Evolutionary conservation across 2,329 filamentous ascomycete species (phyloP).

Genomic region (Periconia sp.): DNA sequence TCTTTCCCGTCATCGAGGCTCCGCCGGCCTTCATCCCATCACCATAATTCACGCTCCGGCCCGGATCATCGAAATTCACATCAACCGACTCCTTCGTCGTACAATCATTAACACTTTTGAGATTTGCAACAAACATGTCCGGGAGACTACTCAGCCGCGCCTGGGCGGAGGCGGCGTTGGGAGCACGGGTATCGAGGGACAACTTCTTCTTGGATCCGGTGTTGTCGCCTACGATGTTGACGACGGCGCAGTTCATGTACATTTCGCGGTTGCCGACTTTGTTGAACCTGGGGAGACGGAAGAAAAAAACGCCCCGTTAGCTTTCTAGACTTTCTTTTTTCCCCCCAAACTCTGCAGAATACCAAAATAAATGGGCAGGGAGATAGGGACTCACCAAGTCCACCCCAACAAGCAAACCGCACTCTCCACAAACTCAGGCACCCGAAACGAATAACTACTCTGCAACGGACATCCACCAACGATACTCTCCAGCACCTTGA

Average conservation of each 20-base stretch:
- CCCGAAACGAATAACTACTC: constrained; percentile 63
- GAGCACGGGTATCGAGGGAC: background rate
- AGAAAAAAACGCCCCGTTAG: background rate
- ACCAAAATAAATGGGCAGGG: too few relatives aligned
- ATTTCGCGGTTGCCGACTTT: constrained; percentile 76
- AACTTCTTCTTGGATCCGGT: constrained; percentile 52
- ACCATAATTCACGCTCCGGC: constrained; percentile 43
- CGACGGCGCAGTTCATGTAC: constrained; percentile 83
- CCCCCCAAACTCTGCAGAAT: background rate
- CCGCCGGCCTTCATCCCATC: constrained; percentile 31
- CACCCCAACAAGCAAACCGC: constrained; percentile 69
- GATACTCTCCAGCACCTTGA: constrained; percentile 68
- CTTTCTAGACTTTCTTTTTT: background rate
- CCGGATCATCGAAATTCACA: constrained; percentile 46
- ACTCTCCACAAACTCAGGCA: constrained; percentile 65
- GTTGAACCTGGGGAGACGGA: constrained; percentile 56
- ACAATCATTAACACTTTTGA: constrained; percentile 45
- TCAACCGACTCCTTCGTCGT: constrained; percentile 40
- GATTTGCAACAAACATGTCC: constrained; percentile 48
- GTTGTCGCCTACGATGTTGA: constrained; percentile 65
- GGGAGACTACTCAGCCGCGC: constrained; percentile 39
- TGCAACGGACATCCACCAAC: constrained; percentile 58
- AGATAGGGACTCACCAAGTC: constrained; percentile 49
- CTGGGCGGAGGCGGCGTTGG: constrained; percentile 11
- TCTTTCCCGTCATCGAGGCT: constrained; percentile 6